Percentiles rank a stretch among this genome's conserved stretches.
Conservation (phyloP, 768 basidiomycete genomes). For the Lentinula guzmanii region DNA sequence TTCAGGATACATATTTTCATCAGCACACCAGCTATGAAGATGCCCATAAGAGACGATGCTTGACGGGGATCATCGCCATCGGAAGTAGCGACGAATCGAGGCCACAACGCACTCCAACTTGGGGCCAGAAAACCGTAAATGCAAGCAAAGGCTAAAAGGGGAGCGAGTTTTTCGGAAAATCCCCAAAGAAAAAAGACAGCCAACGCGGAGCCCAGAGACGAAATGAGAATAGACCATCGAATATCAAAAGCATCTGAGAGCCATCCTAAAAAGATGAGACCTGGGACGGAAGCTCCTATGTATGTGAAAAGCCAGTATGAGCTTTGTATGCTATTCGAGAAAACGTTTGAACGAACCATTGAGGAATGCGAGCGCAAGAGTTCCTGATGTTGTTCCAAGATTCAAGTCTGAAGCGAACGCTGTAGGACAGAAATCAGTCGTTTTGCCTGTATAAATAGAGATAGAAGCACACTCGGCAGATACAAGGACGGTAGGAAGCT, state of each 20-base stretch:
- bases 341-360: conserved; percentile 1
- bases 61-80: conserved; percentile 6
- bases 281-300: conserved; percentile 8
- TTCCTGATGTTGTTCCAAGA: conserved; percentile 3
- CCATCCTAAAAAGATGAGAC: conserved; percentile 7
- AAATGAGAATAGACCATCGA: conserved; percentile 4
- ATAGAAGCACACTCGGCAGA: conserved; percentile 1
- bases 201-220: conserved; percentile 5
- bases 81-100: conserved; percentile 4
- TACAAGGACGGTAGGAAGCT: conserved; percentile 8
- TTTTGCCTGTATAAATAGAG: not conserved
- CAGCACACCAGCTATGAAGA: conserved; percentile 5
- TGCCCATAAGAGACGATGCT: conserved; percentile 2
- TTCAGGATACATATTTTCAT: no score
- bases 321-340: not conserved
- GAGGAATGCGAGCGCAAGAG: conserved; percentile 7
- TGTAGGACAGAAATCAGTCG: not conserved
- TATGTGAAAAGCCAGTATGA: not conserved
- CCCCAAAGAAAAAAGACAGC: conserved; percentile 8
- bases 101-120: conserved; percentile 11
- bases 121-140: conserved; percentile 8
- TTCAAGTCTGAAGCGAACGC: conserved; percentile 9
- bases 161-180: not conserved
- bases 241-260: conserved; percentile 7
- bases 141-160: conserved; percentile 5